Evolutionary conservation across 2,329 filamentous ascomycete genomes (phyloP), one percentile per base, ranked within the genome.

Genomic region (Rhynchosporium secalis): DNA sequence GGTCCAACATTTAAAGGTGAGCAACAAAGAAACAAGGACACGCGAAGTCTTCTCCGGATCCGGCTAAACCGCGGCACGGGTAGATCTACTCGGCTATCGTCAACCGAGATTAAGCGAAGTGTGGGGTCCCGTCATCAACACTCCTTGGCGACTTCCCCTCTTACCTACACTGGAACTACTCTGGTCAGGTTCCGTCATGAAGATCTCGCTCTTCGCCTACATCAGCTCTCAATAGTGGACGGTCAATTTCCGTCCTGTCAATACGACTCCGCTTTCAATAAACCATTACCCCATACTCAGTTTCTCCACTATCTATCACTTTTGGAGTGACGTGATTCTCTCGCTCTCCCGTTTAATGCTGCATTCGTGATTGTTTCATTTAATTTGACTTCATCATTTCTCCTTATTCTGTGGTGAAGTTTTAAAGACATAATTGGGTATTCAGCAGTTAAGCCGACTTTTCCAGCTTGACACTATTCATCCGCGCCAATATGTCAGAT

Each of bases 401-500:
- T 29, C 3, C 15, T 31, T 26, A 20, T 20, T 20, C 20, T 20
- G 20, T 20, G 20, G 20, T 20, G 20, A 20, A 20, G 20, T 20
- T 20, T 20, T 20, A 20, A 20, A 20, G 20, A 20, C 20, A 20
- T 20, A 20, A 20, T 20, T 20, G 20, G 20, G 20, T 20, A 20
- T 20, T 20, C 20, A 20, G 20, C 20, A 20, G 20, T 20, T 20
- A 20, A 20, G 20, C 20, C 20, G 20, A 20, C 20, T 20, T 20
- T 20, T 20, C 20, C 20, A 20, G 20, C 41, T 43, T 7, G 33
- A 36, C 33, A 36, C 33, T 36, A 6, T 9, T 36, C 9, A 8
- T 9, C 1, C 29, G 26, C 54, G 2, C 3, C 38, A 56, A 15
- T 1, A 68, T 68, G 65, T 54, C 63, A 3, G 63, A 68, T 51